Conservation (phyloP, 2,329 filamentous ascomycete species). For the Hymenoscyphus albidus region DNA sequence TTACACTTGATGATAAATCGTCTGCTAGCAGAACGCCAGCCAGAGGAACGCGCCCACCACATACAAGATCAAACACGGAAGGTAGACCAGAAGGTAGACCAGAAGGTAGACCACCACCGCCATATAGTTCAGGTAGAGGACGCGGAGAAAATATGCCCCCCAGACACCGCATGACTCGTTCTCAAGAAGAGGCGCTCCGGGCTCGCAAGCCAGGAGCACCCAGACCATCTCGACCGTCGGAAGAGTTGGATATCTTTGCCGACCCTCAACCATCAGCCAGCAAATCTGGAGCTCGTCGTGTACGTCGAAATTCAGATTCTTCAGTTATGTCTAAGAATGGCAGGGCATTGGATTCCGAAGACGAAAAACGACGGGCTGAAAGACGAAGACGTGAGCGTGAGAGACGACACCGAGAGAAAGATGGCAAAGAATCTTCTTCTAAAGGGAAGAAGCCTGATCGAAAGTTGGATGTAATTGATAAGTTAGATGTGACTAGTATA, state of each 20-base stretch:
- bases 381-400: constrained; percentile 43
- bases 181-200: constrained; percentile 61
- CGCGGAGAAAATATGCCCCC: constrained; percentile 44
- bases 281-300: constrained; percentile 45
- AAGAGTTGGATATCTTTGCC: constrained; percentile 35
- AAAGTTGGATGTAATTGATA: constrained; percentile 85
- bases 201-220: constrained; percentile 44
- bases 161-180: constrained; percentile 58
- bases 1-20: constrained; percentile 61
- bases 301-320: constrained; percentile 75
- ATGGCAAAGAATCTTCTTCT: constrained; percentile 39
- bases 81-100: constrained; percentile 48
- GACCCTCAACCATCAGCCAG: constrained; percentile 34
- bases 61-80: constrained; percentile 38
- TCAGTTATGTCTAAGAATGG: constrained; percentile 59
- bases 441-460: constrained; percentile 35
- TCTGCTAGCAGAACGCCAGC: constrained; percentile 36
- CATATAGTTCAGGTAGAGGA: constrained; percentile 31
- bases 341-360: constrained; percentile 54
- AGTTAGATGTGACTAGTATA: constrained; percentile 92
- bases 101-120: constrained; percentile 31
- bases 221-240: constrained; percentile 26
- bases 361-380: constrained; percentile 56
- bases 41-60: constrained; percentile 31
- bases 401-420: constrained; percentile 39